Evolutionary conservation across 345 rosid genomes (phyloP).

Genomic region (Gossypium thurberi): DNA sequence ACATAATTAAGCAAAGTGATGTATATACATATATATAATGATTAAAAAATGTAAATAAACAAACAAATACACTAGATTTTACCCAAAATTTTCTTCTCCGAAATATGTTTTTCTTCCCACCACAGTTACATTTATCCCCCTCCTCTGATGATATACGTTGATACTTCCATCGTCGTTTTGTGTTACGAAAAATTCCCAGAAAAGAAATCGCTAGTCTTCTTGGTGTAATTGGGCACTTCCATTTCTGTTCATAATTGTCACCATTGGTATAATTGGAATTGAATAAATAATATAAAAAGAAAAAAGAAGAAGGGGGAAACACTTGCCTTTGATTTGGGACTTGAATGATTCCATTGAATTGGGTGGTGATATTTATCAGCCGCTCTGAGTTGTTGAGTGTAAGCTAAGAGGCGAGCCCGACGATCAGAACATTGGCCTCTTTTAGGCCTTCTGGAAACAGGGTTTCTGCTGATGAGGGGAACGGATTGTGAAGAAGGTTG

Average conservation of each 20-base stretch:
- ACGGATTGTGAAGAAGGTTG: not conserved
- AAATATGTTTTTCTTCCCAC: not conserved
- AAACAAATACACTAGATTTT: not conserved
- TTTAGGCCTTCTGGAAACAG: not conserved
- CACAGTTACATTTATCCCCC: not conserved
- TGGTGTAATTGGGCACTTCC: not conserved
- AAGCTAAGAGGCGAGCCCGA: not conserved
- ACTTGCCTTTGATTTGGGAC: not conserved
- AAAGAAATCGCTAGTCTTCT: not conserved
- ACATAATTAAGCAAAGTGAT: not conserved
- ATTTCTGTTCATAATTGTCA: not conserved
- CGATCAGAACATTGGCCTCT: not conserved
- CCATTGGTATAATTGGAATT: not conserved
- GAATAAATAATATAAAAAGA: not conserved
- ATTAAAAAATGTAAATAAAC: not conserved
- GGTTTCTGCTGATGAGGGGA: not conserved
- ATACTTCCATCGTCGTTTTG: not conserved
- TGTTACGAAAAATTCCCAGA: not conserved
- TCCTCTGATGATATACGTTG: not conserved
- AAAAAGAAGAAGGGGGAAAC: not conserved
- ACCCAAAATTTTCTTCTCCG: not conserved
- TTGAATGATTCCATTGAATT: not conserved
- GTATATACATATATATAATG: not conserved
- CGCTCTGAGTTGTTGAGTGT: not conserved
- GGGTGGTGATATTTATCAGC: not conserved